A percentile compares a stretch with the other conserved stretches of the same genome.
These are phyloP conservation scores for Chaetomium cochliodes DNA, from an alignment of 495 filamentous ascomycete species.

Conservation along the genomic window DNA sequence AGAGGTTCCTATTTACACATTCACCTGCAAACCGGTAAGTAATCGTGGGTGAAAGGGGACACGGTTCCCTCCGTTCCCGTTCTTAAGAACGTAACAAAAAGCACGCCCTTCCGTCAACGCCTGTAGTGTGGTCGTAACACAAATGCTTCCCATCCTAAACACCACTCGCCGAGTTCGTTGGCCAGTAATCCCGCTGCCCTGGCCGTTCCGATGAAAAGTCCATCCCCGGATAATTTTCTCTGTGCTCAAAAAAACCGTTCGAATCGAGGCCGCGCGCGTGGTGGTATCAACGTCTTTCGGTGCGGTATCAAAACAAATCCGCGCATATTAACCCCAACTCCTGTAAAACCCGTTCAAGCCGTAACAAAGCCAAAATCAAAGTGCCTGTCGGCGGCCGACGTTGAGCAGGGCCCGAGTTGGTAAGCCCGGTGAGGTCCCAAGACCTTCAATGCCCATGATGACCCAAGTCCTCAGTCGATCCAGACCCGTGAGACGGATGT, in stretches of 20 bases:
- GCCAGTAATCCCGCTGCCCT: slow-evolving; percentile 10
- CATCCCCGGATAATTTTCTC: slow-evolving; percentile 5
- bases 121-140: slow-evolving; percentile 5
- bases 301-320: slow-evolving; percentile 10
- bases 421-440: neutral
- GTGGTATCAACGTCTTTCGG: slow-evolving; percentile 17
- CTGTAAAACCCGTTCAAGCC: neutral
- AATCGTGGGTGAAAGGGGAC: neutral
- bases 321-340: slow-evolving; percentile 8
- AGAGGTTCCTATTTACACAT: slow-evolving; percentile 6
- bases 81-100: neutral
- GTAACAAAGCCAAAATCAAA: neutral
- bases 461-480: neutral
- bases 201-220: neutral
- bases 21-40: slow-evolving; percentile 2
- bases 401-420: neutral
- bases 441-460: neutral
- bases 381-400: neutral
- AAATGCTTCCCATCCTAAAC: slow-evolving; percentile 13
- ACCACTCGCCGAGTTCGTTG: slow-evolving; percentile 8
- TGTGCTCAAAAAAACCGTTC: slow-evolving; percentile 2
- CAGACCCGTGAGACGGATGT: neutral
- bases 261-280: slow-evolving; percentile 14
- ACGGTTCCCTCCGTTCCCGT: neutral
- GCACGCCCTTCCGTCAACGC: slow-evolving; percentile 11